A percentile compares a stretch with the other conserved stretches of the same genome.
Conservation (phyloP, 2,329 filamentous ascomycete genomes). For the Aspergillus pseudoglaucus region DNA sequence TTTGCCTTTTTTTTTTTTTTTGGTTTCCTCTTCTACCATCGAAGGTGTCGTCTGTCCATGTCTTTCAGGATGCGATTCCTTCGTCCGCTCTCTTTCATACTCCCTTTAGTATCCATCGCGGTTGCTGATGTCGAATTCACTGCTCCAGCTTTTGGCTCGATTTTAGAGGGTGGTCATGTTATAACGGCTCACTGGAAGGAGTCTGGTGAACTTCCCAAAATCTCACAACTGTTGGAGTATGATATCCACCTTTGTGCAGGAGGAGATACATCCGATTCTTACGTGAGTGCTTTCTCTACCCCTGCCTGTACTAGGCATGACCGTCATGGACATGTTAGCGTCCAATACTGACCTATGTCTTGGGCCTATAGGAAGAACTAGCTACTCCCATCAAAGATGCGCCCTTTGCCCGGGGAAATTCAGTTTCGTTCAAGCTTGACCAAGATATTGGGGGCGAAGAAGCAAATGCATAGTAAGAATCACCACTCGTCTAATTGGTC, state of each 20-base stretch:
- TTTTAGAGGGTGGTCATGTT: slow-evolving; percentile 43
- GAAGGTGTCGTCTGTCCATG: not conserved
- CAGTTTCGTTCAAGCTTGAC: slow-evolving; percentile 40
- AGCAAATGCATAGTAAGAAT: slow-evolving; percentile 51
- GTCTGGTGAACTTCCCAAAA: slow-evolving; percentile 43
- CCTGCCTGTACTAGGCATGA: not conserved
- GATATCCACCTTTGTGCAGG: slow-evolving; percentile 56
- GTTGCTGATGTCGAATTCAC: slow-evolving; percentile 51
- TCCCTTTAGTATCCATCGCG: slow-evolving; percentile 36
- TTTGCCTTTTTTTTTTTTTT: no score
- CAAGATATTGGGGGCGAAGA: slow-evolving; percentile 39
- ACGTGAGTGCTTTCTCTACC: slow-evolving; percentile 31
- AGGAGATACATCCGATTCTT: slow-evolving; percentile 45
- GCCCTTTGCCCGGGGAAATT: slow-evolving; percentile 34
- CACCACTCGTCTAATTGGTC: not conserved
- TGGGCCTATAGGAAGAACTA: slow-evolving; percentile 35
- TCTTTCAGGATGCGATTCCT: slow-evolving; percentile 23
- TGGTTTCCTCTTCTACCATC: not conserved
- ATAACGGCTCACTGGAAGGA: slow-evolving; percentile 55
- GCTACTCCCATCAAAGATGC: slow-evolving; percentile 33
- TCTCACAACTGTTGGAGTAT: slow-evolving; percentile 49
- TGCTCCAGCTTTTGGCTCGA: slow-evolving; percentile 46
- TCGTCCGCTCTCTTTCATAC: slow-evolving; percentile 24
- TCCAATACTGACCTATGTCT: not conserved
- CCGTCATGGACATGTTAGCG: not conserved